Conservation (phyloP, 2,329 filamentous ascomycete species). For the Paraconiothyrium sp. region DNA sequence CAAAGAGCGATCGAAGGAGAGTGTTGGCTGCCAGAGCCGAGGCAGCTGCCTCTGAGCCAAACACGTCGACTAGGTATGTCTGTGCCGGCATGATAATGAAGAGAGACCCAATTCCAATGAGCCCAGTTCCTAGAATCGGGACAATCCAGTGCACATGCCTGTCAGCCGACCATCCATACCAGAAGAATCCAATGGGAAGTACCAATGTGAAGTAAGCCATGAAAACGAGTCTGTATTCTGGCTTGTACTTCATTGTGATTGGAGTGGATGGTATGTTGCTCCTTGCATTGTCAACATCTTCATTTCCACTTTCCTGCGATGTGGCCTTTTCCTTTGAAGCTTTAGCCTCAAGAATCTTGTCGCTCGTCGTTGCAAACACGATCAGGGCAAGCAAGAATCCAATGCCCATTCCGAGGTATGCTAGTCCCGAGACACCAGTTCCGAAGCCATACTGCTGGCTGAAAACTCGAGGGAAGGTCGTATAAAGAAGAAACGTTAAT, state of each 20-base stretch:
- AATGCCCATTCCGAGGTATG: constrained; percentile 74
- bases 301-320: no score
- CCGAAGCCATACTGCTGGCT: constrained; percentile 75
- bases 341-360: constrained; percentile 17
- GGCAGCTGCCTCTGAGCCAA: constrained; percentile 37
- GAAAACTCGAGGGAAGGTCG: constrained; percentile 81
- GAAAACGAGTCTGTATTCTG: constrained; percentile 22
- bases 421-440: constrained; percentile 73
- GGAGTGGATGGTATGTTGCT: neutral
- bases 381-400: constrained; percentile 52
- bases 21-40: constrained; percentile 47
- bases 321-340: neutral
- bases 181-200: constrained; percentile 47
- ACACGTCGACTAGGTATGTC: constrained; percentile 47
- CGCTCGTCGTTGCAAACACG: constrained; percentile 20
- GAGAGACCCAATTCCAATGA: constrained; percentile 28
- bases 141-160: constrained; percentile 63
- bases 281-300: neutral
- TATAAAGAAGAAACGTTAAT: constrained; percentile 38
- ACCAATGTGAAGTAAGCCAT: constrained; percentile 27
- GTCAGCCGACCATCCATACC: constrained; percentile 64
- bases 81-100: constrained; percentile 35
- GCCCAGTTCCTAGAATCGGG: constrained; percentile 44
- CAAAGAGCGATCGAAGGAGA: constrained; percentile 29
- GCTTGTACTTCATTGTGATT: constrained; percentile 24